A percentile compares a stretch with the other conserved stretches of the same genome.
These are phyloP conservation scores for Cryphonectria carpinicola DNA, from an alignment of 2,329 filamentous ascomycete genomes.

Conservation along the genomic window DNA sequence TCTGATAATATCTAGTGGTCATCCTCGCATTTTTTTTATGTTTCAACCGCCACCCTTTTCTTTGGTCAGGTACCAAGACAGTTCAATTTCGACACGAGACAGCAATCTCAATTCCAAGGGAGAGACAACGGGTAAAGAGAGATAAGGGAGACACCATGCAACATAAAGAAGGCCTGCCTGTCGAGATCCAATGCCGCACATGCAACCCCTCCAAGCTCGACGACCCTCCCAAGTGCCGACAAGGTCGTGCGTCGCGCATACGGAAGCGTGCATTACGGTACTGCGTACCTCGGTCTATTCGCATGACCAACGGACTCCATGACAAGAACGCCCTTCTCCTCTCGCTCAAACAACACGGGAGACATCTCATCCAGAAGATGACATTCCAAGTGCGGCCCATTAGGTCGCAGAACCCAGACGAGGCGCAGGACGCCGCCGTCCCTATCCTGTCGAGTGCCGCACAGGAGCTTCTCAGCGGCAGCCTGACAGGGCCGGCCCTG, in stretches of 20 bases:
- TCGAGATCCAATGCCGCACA: conserved; percentile 17
- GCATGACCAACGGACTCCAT: conserved; percentile 20
- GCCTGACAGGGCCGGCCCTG: conserved; percentile 20
- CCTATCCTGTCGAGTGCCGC: conserved; percentile 22
- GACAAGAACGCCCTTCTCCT: conserved; percentile 17
- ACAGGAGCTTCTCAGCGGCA: conserved; percentile 22
- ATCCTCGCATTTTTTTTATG: conserved; percentile 2
- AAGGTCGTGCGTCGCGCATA: background rate
- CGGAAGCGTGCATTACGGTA: conserved; percentile 14
- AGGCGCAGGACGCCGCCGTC: conserved; percentile 9
- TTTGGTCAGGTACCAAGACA: conserved; percentile 1
- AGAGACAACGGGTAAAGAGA: background rate
- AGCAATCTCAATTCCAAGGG: background rate
- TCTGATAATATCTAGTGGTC: conserved; percentile 10
- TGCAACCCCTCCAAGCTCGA: conserved; percentile 10
- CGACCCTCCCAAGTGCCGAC: conserved; percentile 2
- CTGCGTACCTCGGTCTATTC: conserved; percentile 10
- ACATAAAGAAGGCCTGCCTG: conserved; percentile 14
- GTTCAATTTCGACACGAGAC: conserved; percentile 3
- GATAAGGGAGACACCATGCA: conserved; percentile 11
- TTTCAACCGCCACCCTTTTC: background rate
- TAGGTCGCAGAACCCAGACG: conserved; percentile 2
- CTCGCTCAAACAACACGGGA: conserved; percentile 19
- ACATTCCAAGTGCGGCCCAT: conserved; percentile 19
- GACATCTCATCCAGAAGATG: conserved; percentile 20